A percentile compares a stretch with the other conserved stretches of the same genome.
These are phyloP conservation scores for Alternaria rosae DNA, from an alignment of 2,329 filamentous ascomycete genomes.

Conservation along the genomic window DNA sequence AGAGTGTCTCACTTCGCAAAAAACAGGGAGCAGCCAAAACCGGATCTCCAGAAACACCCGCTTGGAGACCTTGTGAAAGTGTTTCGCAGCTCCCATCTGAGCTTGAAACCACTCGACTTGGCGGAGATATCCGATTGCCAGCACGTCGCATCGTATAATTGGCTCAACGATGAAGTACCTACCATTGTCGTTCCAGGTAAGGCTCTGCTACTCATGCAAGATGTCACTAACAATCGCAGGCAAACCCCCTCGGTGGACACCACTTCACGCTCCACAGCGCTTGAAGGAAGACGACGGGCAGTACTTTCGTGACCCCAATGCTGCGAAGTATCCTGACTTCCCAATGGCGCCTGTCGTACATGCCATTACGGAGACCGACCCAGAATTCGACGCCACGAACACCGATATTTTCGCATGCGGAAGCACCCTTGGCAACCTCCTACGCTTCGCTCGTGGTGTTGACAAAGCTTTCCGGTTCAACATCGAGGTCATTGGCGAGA, in stretches of 20 bases:
- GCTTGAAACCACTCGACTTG: background rate
- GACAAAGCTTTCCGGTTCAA: conserved; percentile 65
- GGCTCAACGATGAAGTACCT: conserved; percentile 49
- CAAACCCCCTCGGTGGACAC: conserved; percentile 61
- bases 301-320: conserved; percentile 64
- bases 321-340: conserved; percentile 58
- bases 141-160: conserved; percentile 63
- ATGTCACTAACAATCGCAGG: conserved; percentile 48
- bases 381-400: conserved; percentile 40
- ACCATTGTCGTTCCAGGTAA: conserved; percentile 49
- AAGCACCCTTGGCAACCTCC: conserved; percentile 67
- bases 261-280: conserved; percentile 41
- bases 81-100: conserved; percentile 23
- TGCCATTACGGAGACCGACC: conserved; percentile 52
- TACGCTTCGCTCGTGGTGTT: conserved; percentile 61
- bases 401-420: conserved; percentile 68
- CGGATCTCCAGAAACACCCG: conserved; percentile 37
- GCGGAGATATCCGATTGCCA: conserved; percentile 50
- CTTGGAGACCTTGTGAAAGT: conserved; percentile 38
- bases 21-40: conserved; percentile 18
- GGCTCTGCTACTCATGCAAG: background rate
- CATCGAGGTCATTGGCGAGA: conserved; percentile 63
- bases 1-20: conserved; percentile 16
- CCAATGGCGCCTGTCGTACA: conserved; percentile 61
- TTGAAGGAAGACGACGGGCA: conserved; percentile 57